phyloP scores from a whole-genome alignment of 23 red algal genomes.

The Agarophyton chilense region DNA sequence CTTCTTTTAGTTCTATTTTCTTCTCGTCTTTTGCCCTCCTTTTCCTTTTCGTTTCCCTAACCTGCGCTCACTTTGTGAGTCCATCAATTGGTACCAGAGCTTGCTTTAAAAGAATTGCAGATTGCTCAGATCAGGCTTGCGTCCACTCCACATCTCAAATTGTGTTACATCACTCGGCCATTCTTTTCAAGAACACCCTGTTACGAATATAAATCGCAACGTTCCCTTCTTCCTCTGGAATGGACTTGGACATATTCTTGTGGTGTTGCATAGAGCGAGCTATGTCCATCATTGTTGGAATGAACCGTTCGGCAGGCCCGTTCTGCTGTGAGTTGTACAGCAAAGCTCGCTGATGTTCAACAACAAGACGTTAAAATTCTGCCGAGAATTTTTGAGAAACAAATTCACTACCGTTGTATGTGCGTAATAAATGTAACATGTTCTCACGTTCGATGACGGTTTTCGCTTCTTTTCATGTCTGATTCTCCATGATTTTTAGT shows the following conservation, averaged over 20 bases:
- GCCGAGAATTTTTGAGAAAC: no score
- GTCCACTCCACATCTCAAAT: neutral
- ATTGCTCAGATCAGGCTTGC: neutral
- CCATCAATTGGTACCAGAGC: neutral
- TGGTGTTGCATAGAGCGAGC: neutral
- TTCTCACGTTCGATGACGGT: neutral
- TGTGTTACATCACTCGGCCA: neutral
- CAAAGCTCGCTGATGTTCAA: neutral
- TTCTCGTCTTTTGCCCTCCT: no score
- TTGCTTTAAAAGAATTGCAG: neutral
- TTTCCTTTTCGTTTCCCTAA: no score
- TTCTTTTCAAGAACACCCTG: neutral
- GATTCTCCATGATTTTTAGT: slow-evolving; percentile 13
- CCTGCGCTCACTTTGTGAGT: no score
- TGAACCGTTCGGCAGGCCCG: slow-evolving; percentile 18
- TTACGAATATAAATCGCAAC: neutral
- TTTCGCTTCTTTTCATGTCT: neutral
- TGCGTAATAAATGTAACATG: slow-evolving; percentile 26
- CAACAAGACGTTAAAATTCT: neutral
- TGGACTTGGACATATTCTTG: neutral
- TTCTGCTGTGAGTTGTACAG: slow-evolving; percentile 24
- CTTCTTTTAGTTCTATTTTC: no score
- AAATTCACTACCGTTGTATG: slow-evolving; percentile 1
- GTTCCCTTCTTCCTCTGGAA: slow-evolving; percentile 4
- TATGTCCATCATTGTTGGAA: neutral